Percentiles rank a stretch among this genome's conserved stretches.
Evolutionary conservation across 257 asterid genomes (phyloP).

Genomic region (Mentha longifolia): DNA sequence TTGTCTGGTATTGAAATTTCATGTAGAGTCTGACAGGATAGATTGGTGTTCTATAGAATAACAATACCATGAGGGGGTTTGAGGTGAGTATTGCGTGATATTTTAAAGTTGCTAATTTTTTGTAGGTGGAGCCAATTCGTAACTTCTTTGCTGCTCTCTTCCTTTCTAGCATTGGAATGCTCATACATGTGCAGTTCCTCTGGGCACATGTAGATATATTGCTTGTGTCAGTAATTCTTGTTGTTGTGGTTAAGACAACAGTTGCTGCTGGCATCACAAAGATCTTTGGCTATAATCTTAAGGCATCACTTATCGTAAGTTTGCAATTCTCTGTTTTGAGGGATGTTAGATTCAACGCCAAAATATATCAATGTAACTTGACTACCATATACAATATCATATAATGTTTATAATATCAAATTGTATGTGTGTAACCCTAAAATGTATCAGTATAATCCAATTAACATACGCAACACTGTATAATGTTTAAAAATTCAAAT

Average conservation of each 20-base stretch:
- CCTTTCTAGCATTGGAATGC: constrained; percentile 97
- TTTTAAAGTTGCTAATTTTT: constrained; percentile 21
- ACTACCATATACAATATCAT: not conserved
- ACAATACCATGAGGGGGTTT: constrained; percentile 17
- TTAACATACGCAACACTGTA: no score
- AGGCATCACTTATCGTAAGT: constrained; percentile 79
- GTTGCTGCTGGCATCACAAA: constrained; percentile 70
- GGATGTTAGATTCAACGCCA: not conserved
- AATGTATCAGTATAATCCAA: not conserved
- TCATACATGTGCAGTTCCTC: constrained; percentile 89
- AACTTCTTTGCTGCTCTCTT: constrained; percentile 96
- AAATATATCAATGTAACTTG: no score
- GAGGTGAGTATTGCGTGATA: not conserved
- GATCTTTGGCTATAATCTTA: constrained; percentile 76
- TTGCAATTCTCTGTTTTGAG: constrained; percentile 14
- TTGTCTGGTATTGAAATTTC: constrained; percentile 9
- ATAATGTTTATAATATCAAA: not conserved
- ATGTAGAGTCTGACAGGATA: constrained; percentile 16
- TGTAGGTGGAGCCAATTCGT: constrained; percentile 97
- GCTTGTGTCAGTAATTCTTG: constrained; percentile 91
- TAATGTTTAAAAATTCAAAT: no score
- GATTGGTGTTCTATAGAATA: constrained; percentile 2
- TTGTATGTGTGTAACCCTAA: not conserved
- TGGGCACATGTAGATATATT: constrained; percentile 97
- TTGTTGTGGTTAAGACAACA: constrained; percentile 79